Base-by-base conservation (phyloP, 441 rosid genomes). In the Eutrema salsugineum region DNA sequence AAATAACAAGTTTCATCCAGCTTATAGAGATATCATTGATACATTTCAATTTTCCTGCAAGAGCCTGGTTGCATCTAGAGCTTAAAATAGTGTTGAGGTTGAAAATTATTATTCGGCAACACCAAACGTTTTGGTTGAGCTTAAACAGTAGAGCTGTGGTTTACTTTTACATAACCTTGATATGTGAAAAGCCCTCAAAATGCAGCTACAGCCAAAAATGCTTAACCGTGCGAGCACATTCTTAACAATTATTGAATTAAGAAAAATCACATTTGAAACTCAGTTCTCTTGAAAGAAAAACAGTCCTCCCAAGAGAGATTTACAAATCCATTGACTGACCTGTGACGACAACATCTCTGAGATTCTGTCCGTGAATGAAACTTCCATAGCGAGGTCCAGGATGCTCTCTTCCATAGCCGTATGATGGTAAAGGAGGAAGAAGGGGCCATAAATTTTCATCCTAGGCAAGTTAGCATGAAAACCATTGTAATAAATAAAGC, bases 381-480 rank as follows among this genome's bases (percentile, higher is more conserved):
- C 99, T 94, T 57, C 98, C 96, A 78, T 85, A 92, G 20, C 96
- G 89, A 75, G 99, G 93, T 75, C 99, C 96, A 65, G 69, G 78
- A 81, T 86, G 97, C 85, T 94, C 96, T 79, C 99, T 87, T 66
- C 98, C 99, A 55, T 86, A 85, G 11, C 97, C 98, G 44, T 92
- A 94, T 20, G 99, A 92, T 68, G 99, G 98, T 79, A 94, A 81
- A 38, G 97, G 93, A 64, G 98, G 96, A 89, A 94, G 82, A 51
- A 94, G 71, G 0, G 93, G 90, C 99, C 97, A 94, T 35, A 58
- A 82, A 72, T 86, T 91, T 81, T 93, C 89, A 63, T 89, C 93
- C 97, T 95, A 64, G 1, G 16, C 14, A 49, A 3, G 11, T 49
- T 19, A 9, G 28, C 66, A 63, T 3, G 32, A 66, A 58, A 57